These are phyloP conservation scores for Chloroidium sp. DNA, from an alignment of 163 green algal species.

Conservation along the genomic window DNA sequence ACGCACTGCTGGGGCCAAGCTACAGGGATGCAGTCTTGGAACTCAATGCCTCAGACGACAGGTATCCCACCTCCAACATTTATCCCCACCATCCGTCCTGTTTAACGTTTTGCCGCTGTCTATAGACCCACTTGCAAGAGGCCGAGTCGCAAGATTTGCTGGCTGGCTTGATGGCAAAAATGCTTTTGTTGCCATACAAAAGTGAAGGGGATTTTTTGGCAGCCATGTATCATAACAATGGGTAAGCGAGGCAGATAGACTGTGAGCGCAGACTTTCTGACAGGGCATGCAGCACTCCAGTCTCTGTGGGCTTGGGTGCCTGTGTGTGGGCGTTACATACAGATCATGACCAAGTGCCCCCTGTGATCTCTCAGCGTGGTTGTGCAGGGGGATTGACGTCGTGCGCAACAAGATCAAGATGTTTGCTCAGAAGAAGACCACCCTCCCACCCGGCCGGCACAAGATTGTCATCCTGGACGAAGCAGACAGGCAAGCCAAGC, in stretches of 20 bases:
- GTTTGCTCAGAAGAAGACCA: slow-evolving; percentile 97
- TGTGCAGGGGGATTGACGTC: slow-evolving; percentile 91
- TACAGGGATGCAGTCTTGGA: slow-evolving; percentile 92
- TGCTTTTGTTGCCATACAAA: neutral
- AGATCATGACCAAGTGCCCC: too few species aligned
- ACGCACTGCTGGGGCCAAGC: slow-evolving; percentile 73
- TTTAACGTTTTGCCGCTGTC: too few species aligned
- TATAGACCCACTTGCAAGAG: slow-evolving; percentile 20
- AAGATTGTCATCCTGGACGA: slow-evolving; percentile 99
- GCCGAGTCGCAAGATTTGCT: slow-evolving; percentile 58
- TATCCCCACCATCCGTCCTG: neutral
- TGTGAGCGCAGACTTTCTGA: too few species aligned
- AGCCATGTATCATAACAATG: too few species aligned
- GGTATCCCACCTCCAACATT: slow-evolving; percentile 25
- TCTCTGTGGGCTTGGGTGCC: too few species aligned
- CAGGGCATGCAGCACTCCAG: too few species aligned
- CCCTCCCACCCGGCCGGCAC: slow-evolving; percentile 79
- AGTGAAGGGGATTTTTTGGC: too few species aligned
- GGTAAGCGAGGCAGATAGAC: too few species aligned
- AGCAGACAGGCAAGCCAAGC: slow-evolving; percentile 68
- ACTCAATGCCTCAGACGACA: slow-evolving; percentile 96
- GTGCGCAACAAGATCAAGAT: slow-evolving; percentile 99
- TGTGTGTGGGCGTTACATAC: too few species aligned
- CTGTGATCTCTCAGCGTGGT: too few species aligned
- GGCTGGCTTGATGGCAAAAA: neutral